Conservation (phyloP, 169 alveolate genomes). For the Toxoplasma gondii region DNA sequence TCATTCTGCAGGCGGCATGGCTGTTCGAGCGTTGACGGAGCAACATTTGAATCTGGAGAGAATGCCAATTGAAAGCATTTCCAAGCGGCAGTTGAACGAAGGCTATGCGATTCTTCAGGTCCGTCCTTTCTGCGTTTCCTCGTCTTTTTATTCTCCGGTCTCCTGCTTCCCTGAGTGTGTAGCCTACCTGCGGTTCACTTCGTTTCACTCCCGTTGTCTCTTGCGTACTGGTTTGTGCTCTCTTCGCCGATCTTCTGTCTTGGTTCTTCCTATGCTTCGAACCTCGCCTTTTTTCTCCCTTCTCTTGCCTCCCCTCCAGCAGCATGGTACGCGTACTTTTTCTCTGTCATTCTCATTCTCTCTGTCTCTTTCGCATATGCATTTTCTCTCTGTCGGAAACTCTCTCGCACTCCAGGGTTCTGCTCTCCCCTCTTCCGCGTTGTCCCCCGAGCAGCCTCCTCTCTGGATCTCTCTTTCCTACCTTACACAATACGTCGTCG, state of each 20-base stretch:
- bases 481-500: too few relatives aligned
- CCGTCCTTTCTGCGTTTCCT: not conserved
- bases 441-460: too few relatives aligned
- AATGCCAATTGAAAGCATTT: conserved; percentile 64
- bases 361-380: not conserved
- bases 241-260: too few relatives aligned
- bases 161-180: not conserved
- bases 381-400: not conserved
- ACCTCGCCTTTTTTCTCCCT: not conserved
- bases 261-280: not conserved
- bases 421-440: too few relatives aligned
- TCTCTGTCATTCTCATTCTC: not conserved
- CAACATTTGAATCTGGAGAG: conserved; percentile 66
- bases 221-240: too few relatives aligned
- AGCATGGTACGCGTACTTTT: not conserved
- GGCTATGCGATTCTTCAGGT: conserved; percentile 70
- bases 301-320: not conserved
- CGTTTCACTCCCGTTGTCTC: too few relatives aligned
- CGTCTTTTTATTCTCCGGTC: not conserved
- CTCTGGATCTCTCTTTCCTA: too few relatives aligned
- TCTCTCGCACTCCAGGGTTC: not conserved
- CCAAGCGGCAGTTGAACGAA: conserved; percentile 65
- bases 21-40: conserved; percentile 49
- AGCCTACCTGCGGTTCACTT: not conserved
- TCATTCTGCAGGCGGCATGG: conserved; percentile 38